These are phyloP conservation scores for Herpetomonas tarakana DNA, from an alignment of 208 protist genomes.

Conservation along the genomic window DNA sequence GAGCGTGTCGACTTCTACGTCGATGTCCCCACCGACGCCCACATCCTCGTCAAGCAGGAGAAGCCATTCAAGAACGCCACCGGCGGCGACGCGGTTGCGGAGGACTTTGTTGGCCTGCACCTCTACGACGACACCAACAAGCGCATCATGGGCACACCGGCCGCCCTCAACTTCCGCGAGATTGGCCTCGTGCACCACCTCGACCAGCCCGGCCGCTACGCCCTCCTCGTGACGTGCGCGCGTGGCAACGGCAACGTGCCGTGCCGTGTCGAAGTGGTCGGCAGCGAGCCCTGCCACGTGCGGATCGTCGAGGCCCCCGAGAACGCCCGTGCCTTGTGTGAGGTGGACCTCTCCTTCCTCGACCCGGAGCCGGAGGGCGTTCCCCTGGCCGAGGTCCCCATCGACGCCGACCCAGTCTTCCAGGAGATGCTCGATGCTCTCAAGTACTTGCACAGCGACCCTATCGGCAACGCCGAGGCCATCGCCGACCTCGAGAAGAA, in stretches of 20 bases:
- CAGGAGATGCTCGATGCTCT: constrained; percentile 44
- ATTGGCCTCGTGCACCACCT: constrained; percentile 66
- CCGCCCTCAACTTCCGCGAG: constrained; percentile 74
- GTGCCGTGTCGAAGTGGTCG: constrained; percentile 64
- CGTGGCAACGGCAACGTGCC: constrained; percentile 48
- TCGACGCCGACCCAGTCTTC: constrained; percentile 53
- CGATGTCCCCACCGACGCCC: constrained; percentile 65
- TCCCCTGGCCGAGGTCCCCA: constrained; percentile 46
- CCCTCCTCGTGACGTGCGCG: constrained; percentile 60
- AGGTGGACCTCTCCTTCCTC: constrained; percentile 71
- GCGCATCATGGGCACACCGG: constrained; percentile 43
- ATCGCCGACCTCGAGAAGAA: constrained; percentile 39
- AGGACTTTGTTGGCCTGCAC: constrained; percentile 77
- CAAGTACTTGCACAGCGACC: constrained; percentile 34
- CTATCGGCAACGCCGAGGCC: constrained; percentile 21
- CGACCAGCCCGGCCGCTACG: constrained; percentile 55
- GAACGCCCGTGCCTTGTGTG: constrained; percentile 52
- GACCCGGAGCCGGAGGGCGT: constrained; percentile 64
- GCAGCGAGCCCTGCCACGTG: constrained; percentile 49
- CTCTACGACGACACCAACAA: constrained; percentile 69
- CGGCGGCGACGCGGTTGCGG: constrained; percentile 56
- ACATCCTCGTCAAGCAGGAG: constrained; percentile 72
- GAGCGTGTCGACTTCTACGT: constrained; percentile 79
- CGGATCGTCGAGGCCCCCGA: constrained; percentile 68
- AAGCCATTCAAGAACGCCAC: constrained; percentile 52